A percentile compares a stretch with the other conserved stretches of the same genome.
Conservation (phyloP, 1,284 basidiomycete genomes). For the Malassezia globosa region DNA sequence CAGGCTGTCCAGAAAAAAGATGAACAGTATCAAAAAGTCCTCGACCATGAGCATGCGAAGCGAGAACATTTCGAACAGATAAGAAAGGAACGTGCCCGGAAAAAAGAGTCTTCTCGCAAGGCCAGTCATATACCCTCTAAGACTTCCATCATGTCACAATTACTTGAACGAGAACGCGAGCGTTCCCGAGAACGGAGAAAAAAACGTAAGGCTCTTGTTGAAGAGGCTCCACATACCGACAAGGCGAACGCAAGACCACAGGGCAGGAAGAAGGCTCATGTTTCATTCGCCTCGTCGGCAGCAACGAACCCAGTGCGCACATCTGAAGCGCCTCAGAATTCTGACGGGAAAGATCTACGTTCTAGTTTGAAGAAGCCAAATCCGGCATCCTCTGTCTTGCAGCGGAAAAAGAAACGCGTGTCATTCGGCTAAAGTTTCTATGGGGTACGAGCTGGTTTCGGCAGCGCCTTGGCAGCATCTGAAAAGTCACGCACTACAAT, state of each 20-base stretch:
- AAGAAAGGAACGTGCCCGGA: slow-evolving; percentile 3
- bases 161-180: slow-evolving; percentile 11
- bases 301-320: not conserved
- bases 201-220: not conserved
- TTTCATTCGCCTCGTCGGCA: not conserved
- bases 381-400: no score
- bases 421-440: slow-evolving; percentile 10
- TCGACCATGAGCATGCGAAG: slow-evolving; percentile 6
- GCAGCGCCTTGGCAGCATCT: slow-evolving; percentile 11
- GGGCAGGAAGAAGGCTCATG: not conserved
- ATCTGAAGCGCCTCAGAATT: not conserved
- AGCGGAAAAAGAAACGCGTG: slow-evolving; percentile 13
- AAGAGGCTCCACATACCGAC: no score
- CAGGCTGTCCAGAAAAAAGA: slow-evolving; percentile 13
- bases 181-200: slow-evolving; percentile 10
- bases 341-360: not conserved
- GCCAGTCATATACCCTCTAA: slow-evolving; percentile 3
- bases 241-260: not conserved
- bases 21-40: slow-evolving; percentile 1
- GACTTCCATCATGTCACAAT: slow-evolving; percentile 1
- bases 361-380: not conserved
- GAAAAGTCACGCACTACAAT: slow-evolving; percentile 39
- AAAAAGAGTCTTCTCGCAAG: not conserved
- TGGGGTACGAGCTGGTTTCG: not conserved
- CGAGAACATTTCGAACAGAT: not conserved